Conservation (phyloP, 1,284 basidiomycete genomes). For the Cronartium quercuum region DNA sequence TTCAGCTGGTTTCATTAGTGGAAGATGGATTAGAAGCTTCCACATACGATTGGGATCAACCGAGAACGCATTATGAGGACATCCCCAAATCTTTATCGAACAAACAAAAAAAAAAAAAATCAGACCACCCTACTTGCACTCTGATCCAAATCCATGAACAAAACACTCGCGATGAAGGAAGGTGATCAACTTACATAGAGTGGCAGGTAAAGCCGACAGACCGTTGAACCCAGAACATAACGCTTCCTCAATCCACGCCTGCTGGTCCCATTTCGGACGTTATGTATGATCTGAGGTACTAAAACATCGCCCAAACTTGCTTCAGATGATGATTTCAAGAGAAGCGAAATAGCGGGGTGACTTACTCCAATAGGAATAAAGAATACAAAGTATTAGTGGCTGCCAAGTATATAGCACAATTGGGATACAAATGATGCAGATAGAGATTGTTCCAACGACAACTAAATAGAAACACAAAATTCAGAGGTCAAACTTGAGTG, state of each 20-base stretch:
- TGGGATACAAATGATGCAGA: slow-evolving; percentile 23
- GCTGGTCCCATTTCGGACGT: slow-evolving; percentile 44
- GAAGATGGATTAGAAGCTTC: background rate
- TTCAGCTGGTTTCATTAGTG: background rate
- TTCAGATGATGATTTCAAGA: background rate
- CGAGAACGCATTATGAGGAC: slow-evolving; percentile 45
- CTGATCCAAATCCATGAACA: background rate
- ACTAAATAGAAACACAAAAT: background rate
- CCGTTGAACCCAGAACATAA: slow-evolving; percentile 47
- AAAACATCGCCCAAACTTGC: background rate
- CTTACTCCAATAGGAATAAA: slow-evolving; percentile 47
- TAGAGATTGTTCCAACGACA: slow-evolving; percentile 5
- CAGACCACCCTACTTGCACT: no score
- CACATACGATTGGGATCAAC: slow-evolving; percentile 44
- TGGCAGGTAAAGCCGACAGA: slow-evolving; percentile 47
- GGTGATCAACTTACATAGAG: slow-evolving; percentile 41
- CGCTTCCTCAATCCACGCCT: slow-evolving; percentile 43
- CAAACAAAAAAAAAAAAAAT: background rate
- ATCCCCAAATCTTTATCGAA: slow-evolving; percentile 45
- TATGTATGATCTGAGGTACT: slow-evolving; percentile 49
- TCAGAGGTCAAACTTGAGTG: no score
- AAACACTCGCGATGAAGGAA: background rate
- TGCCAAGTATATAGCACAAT: slow-evolving; percentile 43
- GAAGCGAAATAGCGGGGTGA: background rate
- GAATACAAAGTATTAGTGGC: slow-evolving; percentile 39